Evolutionary conservation across 2,329 filamentous ascomycete species (phyloP).

Genomic region (Colletotrichum sublineola): DNA sequence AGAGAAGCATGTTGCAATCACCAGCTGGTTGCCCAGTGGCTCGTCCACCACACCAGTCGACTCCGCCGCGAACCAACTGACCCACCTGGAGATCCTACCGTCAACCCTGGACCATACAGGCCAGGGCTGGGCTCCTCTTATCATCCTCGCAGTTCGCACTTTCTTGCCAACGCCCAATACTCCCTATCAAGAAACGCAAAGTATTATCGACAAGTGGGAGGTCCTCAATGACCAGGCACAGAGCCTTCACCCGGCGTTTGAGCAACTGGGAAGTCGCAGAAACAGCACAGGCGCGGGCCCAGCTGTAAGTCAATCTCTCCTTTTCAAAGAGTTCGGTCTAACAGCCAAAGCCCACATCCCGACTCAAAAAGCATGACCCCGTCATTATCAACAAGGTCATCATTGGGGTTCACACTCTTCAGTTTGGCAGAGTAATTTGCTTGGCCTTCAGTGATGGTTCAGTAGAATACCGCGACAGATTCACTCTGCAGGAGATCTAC

Average conservation of each 20-base stretch:
- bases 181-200: constrained; percentile 76
- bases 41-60: constrained; percentile 59
- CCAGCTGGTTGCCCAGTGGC: constrained; percentile 68
- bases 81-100: constrained; percentile 81
- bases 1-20: constrained; percentile 69
- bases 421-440: constrained; percentile 78
- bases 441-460: constrained; percentile 85
- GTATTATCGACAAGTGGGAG: constrained; percentile 87
- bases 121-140: constrained; percentile 68
- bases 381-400: constrained; percentile 78
- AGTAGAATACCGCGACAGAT: constrained; percentile 83
- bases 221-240: constrained; percentile 76
- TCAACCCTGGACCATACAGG: constrained; percentile 70
- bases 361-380: constrained; percentile 76
- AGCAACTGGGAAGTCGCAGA: constrained; percentile 76
- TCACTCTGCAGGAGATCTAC: constrained; percentile 77
- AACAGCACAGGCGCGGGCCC: constrained; percentile 57
- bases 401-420: constrained; percentile 75
- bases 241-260: constrained; percentile 80
- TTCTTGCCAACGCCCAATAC: constrained; percentile 65
- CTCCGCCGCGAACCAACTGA: constrained; percentile 72
- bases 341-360: constrained; percentile 45
- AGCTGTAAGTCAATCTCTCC: constrained; percentile 41
- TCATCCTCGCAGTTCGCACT: constrained; percentile 81
- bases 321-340: neutral